Evolutionary conservation across 148 eudicot species (phyloP).

Genomic region (Camellia sinensis): DNA sequence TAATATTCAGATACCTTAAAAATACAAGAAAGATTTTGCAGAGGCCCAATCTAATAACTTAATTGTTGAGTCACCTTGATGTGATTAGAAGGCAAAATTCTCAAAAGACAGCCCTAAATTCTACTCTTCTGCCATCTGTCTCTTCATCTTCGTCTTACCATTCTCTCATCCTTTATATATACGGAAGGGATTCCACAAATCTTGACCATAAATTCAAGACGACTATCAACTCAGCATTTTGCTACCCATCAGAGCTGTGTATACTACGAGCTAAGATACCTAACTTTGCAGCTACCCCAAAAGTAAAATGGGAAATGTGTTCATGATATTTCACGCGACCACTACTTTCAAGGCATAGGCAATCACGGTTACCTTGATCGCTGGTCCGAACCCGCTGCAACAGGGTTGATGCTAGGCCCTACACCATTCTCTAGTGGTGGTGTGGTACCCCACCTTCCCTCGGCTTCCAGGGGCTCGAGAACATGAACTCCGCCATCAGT

Average conservation of each 20-base stretch:
- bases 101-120: constrained; percentile 4
- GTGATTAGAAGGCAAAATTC: constrained; percentile 3
- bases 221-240: background rate
- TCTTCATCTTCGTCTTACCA: background rate
- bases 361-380: constrained; percentile 26
- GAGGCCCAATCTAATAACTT: background rate
- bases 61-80: background rate
- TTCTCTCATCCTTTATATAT: constrained; percentile 12
- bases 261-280: constrained; percentile 4
- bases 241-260: background rate
- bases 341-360: background rate
- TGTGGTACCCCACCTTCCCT: constrained; percentile 58
- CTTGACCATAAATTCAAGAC: constrained; percentile 4
- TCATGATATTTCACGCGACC: background rate
- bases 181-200: constrained; percentile 1
- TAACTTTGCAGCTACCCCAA: background rate
- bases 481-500: constrained; percentile 68
- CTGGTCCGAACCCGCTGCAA: constrained; percentile 44
- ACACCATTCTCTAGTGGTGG: constrained; percentile 48
- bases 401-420: constrained; percentile 44
- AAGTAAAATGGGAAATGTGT: constrained; percentile 10
- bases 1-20: constrained; percentile 4
- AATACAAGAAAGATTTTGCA: constrained; percentile 7
- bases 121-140: constrained; percentile 7
- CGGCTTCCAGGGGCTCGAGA: constrained; percentile 67